Evolutionary conservation across 805 yeast species (phyloP).

Genomic region (Candida dajiaensis): DNA sequence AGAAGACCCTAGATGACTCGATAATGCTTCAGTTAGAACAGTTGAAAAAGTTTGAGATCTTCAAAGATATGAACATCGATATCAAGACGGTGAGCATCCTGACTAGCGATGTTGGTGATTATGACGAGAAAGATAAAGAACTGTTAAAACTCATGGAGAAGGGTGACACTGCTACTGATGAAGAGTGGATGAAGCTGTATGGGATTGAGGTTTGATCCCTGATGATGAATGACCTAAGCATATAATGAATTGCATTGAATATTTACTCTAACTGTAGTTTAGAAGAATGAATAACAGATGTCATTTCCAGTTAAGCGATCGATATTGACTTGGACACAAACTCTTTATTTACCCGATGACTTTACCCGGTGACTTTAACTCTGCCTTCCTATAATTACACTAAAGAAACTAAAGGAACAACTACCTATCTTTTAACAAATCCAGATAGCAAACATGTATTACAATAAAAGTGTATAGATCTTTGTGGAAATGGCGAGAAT

Average conservation of each 20-base stretch:
- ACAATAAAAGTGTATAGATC: no score
- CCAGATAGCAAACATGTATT: no score
- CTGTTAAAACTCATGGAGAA: constrained; percentile 7
- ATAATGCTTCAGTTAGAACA: constrained; percentile 6
- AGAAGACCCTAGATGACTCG: constrained; percentile 5
- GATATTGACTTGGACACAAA: no score
- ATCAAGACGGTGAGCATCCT: constrained; percentile 10
- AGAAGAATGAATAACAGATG: no score
- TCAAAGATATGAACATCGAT: constrained; percentile 13
- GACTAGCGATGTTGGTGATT: constrained; percentile 9
- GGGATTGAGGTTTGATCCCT: not conserved
- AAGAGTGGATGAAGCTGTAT: not conserved
- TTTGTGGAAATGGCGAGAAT: constrained; percentile 1
- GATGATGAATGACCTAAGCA: not conserved
- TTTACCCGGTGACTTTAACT: no score
- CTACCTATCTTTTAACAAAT: no score
- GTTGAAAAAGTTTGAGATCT: constrained; percentile 11
- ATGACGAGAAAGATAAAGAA: constrained; percentile 7
- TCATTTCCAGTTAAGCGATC: no score
- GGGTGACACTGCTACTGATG: not conserved
- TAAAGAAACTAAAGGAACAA: no score
- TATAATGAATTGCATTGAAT: not conserved
- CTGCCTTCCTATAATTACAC: no score
- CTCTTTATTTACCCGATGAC: no score
- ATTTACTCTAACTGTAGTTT: not conserved